Base-by-base conservation (phyloP, 1,139 yeast species). In the Protomyces lactucae-debilis region DNA sequence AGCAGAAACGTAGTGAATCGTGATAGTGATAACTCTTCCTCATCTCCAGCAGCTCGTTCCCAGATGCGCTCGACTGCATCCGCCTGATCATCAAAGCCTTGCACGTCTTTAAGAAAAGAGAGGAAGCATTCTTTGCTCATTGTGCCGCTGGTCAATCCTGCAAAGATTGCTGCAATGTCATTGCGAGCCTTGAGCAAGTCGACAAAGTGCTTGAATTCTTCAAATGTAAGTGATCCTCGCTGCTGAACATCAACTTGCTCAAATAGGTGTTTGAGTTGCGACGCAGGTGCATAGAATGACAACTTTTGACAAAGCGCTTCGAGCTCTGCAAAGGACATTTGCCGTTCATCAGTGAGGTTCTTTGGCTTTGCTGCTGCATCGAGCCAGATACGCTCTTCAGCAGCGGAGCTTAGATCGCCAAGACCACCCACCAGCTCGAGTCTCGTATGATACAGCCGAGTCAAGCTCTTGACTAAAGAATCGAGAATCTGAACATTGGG, bases 201-300 rank as follows among this genome's bases (percentile, higher is more conserved):
- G 1, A 92, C 92, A 73, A 91, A 89, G 35, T 74, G 73, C 72
- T 87, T 86, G 73, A 92, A 92, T 70, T 88, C 90, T 2, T 79
- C 80, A 71, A 89, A 90, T 68, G 83, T 80, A 35, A 92, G 75
- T 40, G 74, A 73, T 1, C 82, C 82, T 25, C 80, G 79, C 8
- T 72, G 68, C 56, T 76, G 80, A 0, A 72, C 71, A 69, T 82
- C 85, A 2, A 86, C 85, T 51, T 76, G 76, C 40, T 77, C 74
- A 71, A 87, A 87, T 18, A 79, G 70, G 10, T 72, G 68, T n/a
- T 71, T 71, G 4, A 83, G 71, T 65, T 76, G 76, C 23, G 70
- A 71, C 37, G 75, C 72, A 5, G 85, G 79, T 68, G 84, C 82
- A 71, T 86, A 86, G 51, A 92, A 85, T 70, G 89, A 90, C 55